Evolutionary conservation across 1,284 basidiomycete species (phyloP), one percentile per base, ranked within the genome.

Genomic region (Volvariella volvacea): DNA sequence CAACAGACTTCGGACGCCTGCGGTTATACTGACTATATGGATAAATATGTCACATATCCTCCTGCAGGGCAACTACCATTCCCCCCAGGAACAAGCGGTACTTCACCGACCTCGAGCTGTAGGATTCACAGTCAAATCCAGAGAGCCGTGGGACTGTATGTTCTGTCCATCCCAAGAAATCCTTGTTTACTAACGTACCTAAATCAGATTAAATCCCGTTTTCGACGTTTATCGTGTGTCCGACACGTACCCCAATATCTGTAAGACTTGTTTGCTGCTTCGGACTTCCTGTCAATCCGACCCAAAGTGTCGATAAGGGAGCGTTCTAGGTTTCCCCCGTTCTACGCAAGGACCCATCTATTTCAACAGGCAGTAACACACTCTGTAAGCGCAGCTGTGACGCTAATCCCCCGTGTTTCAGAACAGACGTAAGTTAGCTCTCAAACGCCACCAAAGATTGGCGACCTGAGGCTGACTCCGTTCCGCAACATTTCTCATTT

Each of bases 1-100:
- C 68, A 83, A 50, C 53, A 66, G 12, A 67, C 66, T 20, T 76
- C 80, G 0, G 71, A 71, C 10, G 46, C 51, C 14, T 88, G 84
- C 60, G 73, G 76, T 15, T 88, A 83, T 56, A 70, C 75, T 0
- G 66, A 74, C 46, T 87, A 83, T 54, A 60, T 81, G 8, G 71
- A 77, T 22, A 70, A 77, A 39, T 76, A 78, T 50, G 70, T 83
- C 30, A 78, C 72, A 1, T 87, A 77, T 55, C 85, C 83, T 4
- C 81, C 83, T 0, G 67, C 70, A 1, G 77, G 76, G 1, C 67
- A 68, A 52, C 61, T 79, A 16, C 76, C 75, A 2, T 58, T 77
- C 48, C 68, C 70, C 16, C 63, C 56, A 20, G 63, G 53, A 15
- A 64, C 64, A 6, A 64, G 64, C 43, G 64, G 64, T 14, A 66